Percentiles rank a stretch among this genome's conserved stretches.
These are phyloP conservation scores for Termitomyces sp. DNA, from an alignment of 1,284 basidiomycete genomes.

Conservation along the genomic window DNA sequence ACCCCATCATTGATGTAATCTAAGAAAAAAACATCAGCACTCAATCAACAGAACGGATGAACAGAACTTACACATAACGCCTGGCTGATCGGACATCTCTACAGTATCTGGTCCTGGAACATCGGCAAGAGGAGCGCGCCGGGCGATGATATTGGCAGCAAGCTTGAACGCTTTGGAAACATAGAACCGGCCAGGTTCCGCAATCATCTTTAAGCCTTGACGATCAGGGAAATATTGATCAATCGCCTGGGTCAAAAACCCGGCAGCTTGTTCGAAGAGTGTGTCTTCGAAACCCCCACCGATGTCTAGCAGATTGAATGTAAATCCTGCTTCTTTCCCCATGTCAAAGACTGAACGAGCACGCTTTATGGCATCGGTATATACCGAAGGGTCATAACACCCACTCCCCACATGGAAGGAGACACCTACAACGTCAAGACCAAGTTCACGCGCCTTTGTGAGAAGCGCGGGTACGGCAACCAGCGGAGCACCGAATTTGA, in stretches of 20 bases:
- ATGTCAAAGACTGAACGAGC: conserved; percentile 87
- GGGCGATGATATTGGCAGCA: conserved; percentile 92
- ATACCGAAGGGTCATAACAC: conserved; percentile 89
- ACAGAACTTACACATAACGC: conserved; percentile 73
- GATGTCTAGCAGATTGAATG: conserved; percentile 84
- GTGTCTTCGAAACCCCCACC: conserved; percentile 95
- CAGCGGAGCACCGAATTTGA: conserved; percentile 96
- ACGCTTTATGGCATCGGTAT: conserved; percentile 85
- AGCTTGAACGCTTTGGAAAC: conserved; percentile 92
- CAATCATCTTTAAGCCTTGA: conserved; percentile 77
- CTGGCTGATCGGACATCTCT: conserved; percentile 44
- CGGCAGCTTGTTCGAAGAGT: conserved; percentile 81
- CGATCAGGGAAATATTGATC: conserved; percentile 85
- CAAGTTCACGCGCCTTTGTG: conserved; percentile 73
- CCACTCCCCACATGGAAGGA: conserved; percentile 99
- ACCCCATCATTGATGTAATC: conserved; percentile 98
- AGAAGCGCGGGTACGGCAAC: conserved; percentile 78
- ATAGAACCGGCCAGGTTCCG: conserved; percentile 95
- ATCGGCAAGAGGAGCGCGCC: conserved; percentile 52
- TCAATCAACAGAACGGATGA: conserved; percentile 14
- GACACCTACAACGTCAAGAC: conserved; percentile 88
- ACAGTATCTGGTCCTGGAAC: conserved; percentile 30
- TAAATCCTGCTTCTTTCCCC: conserved; percentile 78
- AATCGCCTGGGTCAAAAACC: conserved; percentile 70
- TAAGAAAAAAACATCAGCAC: conserved; percentile 27